phyloP scores from a whole-genome alignment of 805 yeast genomes.

The Candida xyloterini region DNA sequence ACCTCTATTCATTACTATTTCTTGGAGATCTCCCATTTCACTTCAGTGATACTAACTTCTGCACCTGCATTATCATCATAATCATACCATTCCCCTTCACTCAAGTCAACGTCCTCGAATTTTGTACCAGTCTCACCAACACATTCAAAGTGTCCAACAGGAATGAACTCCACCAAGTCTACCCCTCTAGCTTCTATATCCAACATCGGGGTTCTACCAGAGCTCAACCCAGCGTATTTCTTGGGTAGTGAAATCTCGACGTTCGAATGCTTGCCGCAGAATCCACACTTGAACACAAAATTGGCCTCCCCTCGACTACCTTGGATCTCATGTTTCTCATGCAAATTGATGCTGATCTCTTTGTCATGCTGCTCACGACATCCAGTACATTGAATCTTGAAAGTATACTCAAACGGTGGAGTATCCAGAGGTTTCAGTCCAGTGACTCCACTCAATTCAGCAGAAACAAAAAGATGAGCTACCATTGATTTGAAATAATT shows the following conservation, averaged over 20 bases:
- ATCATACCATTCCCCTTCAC: conserved; percentile 90
- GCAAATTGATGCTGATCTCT: conserved; percentile 62
- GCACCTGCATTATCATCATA: conserved; percentile 80
- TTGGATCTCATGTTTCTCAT: conserved; percentile 60
- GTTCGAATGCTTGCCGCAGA: conserved; percentile 27
- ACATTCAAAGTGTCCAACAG: conserved; percentile 59
- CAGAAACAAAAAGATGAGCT: conserved; percentile 31
- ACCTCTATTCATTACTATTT: conserved; percentile 5
- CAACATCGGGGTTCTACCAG: conserved; percentile 44
- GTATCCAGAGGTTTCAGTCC: conserved; percentile 54
- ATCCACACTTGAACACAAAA: conserved; percentile 55
- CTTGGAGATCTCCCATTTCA: conserved; percentile 59
- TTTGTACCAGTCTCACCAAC: conserved; percentile 44
- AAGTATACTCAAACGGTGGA: conserved; percentile 70
- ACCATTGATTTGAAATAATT: conserved; percentile 14
- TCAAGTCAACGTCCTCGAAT: conserved; percentile 65
- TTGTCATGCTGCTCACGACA: conserved; percentile 80
- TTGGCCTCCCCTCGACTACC: conserved; percentile 83
- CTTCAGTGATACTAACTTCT: conserved; percentile 79
- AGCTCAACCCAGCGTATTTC: conserved; percentile 36
- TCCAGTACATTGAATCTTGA: conserved; percentile 68
- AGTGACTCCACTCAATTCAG: conserved; percentile 36
- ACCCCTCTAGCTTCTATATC: conserved; percentile 85
- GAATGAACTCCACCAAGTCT: conserved; percentile 64
- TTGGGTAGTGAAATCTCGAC: conserved; percentile 26